Percentiles rank a stretch among this genome's conserved stretches.
Conservation (phyloP, 2,329 filamentous ascomycete genomes). For the Helicocarpus griseus region DNA sequence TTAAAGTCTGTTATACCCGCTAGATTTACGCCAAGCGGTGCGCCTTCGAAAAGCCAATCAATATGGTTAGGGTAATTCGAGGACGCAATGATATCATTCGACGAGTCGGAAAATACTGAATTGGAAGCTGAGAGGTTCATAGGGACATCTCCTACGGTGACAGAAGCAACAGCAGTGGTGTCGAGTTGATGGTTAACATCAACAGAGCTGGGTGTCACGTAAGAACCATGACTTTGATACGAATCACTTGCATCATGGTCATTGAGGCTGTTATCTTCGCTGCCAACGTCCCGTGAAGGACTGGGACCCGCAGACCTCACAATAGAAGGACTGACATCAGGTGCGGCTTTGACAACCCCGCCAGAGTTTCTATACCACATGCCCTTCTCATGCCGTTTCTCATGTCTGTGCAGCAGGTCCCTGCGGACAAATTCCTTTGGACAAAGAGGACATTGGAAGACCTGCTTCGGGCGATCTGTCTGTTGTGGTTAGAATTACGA, state of each 20-base stretch:
- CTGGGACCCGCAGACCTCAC: neutral
- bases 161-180: too few species aligned
- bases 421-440: constrained; percentile 17
- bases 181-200: too few species aligned
- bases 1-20: neutral
- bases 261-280: neutral
- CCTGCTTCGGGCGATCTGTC: constrained; percentile 13
- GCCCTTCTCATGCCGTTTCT: constrained; percentile 19
- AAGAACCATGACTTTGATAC: neutral
- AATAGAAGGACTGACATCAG: constrained; percentile 9
- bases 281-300: neutral
- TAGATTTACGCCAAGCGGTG: neutral
- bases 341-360: constrained; percentile 8
- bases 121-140: neutral
- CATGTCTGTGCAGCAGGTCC: constrained; percentile 19
- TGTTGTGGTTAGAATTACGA: neutral
- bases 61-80: neutral
- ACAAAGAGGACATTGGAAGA: constrained; percentile 14
- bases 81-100: neutral
- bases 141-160: neutral
- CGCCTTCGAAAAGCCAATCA: neutral
- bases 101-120: neutral
- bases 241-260: neutral
- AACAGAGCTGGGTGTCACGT: too few species aligned
- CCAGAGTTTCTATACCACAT: constrained; percentile 21